A percentile compares a stretch with the other conserved stretches of the same genome.
phyloP scores from a whole-genome alignment of 1,139 yeast genomes.

The Magnusiomyces ingens region DNA sequence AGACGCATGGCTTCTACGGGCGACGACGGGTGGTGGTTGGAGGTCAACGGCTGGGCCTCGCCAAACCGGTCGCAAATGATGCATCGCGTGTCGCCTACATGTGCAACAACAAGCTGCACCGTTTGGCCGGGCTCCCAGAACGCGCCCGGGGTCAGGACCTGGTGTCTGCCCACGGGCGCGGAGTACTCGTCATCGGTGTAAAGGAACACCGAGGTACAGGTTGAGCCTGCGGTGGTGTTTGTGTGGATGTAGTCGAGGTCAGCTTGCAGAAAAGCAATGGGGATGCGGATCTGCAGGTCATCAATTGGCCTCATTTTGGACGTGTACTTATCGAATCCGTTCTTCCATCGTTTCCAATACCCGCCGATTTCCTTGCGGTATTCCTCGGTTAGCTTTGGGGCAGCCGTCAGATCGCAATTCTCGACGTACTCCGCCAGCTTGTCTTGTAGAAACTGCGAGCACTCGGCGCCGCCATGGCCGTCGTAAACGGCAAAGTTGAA shows the following conservation, averaged over 20 bases:
- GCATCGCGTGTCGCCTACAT: constrained; percentile 94
- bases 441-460: constrained; percentile 52
- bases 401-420: constrained; percentile 33
- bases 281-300: constrained; percentile 55
- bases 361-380: constrained; percentile 60
- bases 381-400: constrained; percentile 44
- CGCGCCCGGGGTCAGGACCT: constrained; percentile 36
- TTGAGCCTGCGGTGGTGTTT: constrained; percentile 56
- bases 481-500: constrained; percentile 76
- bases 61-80: constrained; percentile 57
- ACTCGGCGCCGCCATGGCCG: constrained; percentile 88
- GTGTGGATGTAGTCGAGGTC: constrained; percentile 42
- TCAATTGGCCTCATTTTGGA: constrained; percentile 39
- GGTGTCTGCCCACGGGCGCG: constrained; percentile 21
- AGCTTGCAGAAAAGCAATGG: constrained; percentile 54
- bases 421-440: constrained; percentile 56
- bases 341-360: constrained; percentile 79
- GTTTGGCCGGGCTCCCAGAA: constrained; percentile 70
- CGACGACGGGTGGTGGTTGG: constrained; percentile 81
- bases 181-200: constrained; percentile 34
- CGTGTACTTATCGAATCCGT: constrained; percentile 43
- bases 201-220: constrained; percentile 73
- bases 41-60: constrained; percentile 68
- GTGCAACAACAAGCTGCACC: constrained; percentile 70
- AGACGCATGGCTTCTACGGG: constrained; percentile 71